Conservation (phyloP, 441 rosid genomes). For the Bruguiera hainesii region DNA sequence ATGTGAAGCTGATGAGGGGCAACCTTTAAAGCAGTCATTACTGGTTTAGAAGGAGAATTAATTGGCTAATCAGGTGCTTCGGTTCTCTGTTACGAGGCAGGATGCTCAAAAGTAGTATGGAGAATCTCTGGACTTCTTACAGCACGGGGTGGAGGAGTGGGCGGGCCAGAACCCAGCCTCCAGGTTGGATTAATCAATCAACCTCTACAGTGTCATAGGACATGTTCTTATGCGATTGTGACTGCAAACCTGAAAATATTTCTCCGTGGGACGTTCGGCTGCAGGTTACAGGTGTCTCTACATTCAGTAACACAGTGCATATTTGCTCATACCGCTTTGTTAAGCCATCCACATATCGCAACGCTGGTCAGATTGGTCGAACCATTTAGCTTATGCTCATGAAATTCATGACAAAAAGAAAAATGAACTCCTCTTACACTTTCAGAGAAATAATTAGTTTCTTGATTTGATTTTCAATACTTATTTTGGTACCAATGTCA, state of each 20-base stretch:
- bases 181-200: not conserved
- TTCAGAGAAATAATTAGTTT: too few relatives aligned
- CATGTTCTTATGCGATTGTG: not conserved
- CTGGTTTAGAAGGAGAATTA: conserved; percentile 43
- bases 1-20: conserved; percentile 60
- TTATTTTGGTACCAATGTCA: too few relatives aligned
- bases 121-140: conserved; percentile 50
- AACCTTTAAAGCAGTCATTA: conserved; percentile 46
- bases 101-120: conserved; percentile 61
- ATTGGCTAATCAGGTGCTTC: conserved; percentile 41
- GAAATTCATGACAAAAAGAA: too few relatives aligned
- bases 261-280: too few relatives aligned
- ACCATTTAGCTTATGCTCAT: too few relatives aligned
- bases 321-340: too few relatives aligned
- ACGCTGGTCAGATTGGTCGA: too few relatives aligned
- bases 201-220: not conserved
- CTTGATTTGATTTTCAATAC: too few relatives aligned
- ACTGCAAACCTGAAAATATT: not conserved
- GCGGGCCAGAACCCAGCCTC: not conserved
- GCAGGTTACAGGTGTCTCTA: not conserved
- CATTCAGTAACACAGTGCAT: not conserved
- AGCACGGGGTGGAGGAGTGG: conserved; percentile 31
- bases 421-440: too few relatives aligned
- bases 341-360: too few relatives aligned
- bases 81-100: conserved; percentile 32